Evolutionary conservation across 306 rosid genomes (phyloP).

Genomic region (Trifolium dubium): DNA sequence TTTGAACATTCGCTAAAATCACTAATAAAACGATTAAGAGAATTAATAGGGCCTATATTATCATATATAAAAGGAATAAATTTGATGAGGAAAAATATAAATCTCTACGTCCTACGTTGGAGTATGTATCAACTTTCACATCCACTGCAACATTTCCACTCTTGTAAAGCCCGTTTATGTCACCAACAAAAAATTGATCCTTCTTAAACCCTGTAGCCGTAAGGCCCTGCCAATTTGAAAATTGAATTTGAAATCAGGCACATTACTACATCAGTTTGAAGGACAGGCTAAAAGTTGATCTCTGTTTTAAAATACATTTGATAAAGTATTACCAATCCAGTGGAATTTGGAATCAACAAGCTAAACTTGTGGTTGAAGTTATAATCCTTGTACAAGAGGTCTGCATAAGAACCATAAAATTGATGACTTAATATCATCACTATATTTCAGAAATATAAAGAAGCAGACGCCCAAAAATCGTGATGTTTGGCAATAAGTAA

Average conservation of each 20-base stretch:
- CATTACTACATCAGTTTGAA: constrained; percentile 22
- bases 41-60: constrained; percentile 13
- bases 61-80: constrained; percentile 23
- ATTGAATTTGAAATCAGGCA: constrained; percentile 37
- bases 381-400: constrained; percentile 86
- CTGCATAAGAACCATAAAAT: constrained; percentile 51
- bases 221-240: constrained; percentile 67
- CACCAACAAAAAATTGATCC: constrained; percentile 83
- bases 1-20: constrained; percentile 19
- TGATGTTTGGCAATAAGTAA: constrained; percentile 15
- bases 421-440: not conserved
- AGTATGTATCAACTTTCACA: constrained; percentile 86
- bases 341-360: constrained; percentile 64
- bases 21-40: constrained; percentile 8
- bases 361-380: constrained; percentile 82
- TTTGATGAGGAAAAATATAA: constrained; percentile 30
- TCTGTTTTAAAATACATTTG: constrained; percentile 3
- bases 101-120: constrained; percentile 62
- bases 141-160: constrained; percentile 72
- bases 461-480: not conserved
- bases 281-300: constrained; percentile 14
- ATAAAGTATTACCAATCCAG: constrained; percentile 71
- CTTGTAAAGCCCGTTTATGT: constrained; percentile 78
- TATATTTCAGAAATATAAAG: constrained; percentile 28
- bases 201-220: constrained; percentile 86